A percentile compares a stretch with the other conserved stretches of the same genome.
Conservation (phyloP, 805 yeast genomes). For the Saturnispora dispora region DNA sequence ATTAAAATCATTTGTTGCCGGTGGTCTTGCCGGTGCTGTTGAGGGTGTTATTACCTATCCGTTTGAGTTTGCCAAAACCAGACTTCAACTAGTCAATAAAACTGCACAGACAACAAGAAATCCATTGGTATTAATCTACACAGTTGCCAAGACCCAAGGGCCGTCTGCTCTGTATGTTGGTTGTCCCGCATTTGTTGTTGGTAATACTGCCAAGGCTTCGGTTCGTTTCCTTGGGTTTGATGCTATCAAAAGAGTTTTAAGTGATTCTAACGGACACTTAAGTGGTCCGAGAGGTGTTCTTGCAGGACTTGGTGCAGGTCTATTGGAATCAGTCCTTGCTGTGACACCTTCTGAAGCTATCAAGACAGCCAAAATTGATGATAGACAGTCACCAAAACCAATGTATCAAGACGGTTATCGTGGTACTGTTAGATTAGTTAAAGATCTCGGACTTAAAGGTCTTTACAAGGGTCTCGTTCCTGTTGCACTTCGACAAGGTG, state of each 20-base stretch:
- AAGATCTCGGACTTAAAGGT: slow-evolving; percentile 75
- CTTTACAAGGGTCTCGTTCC: slow-evolving; percentile 86
- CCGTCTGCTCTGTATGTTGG: slow-evolving; percentile 77
- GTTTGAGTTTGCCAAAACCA: slow-evolving; percentile 92
- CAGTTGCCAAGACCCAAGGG: slow-evolving; percentile 72
- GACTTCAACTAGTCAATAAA: slow-evolving; percentile 74
- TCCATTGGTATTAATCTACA: slow-evolving; percentile 73
- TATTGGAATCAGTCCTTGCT: slow-evolving; percentile 82
- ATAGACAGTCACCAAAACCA: slow-evolving; percentile 68
- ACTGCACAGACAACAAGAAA: slow-evolving; percentile 55
- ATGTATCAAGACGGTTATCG: slow-evolving; percentile 57
- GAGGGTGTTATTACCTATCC: slow-evolving; percentile 93
- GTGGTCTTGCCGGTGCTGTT: slow-evolving; percentile 94
- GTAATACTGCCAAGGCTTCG: slow-evolving; percentile 95
- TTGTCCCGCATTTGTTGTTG: slow-evolving; percentile 92
- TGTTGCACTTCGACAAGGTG: slow-evolving; percentile 90
- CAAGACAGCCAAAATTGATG: slow-evolving; percentile 93
- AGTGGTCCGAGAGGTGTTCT: slow-evolving; percentile 86
- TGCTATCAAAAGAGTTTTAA: slow-evolving; percentile 63
- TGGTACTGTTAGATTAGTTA: slow-evolving; percentile 59
- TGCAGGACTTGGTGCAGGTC: slow-evolving; percentile 98
- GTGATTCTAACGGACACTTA: slow-evolving; percentile 78
- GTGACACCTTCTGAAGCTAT: slow-evolving; percentile 97
- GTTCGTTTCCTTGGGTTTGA: slow-evolving; percentile 92
- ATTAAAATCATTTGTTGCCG: slow-evolving; percentile 78